Conservation (phyloP, 2,329 filamentous ascomycete genomes). For the Monosporascus sp. region DNA sequence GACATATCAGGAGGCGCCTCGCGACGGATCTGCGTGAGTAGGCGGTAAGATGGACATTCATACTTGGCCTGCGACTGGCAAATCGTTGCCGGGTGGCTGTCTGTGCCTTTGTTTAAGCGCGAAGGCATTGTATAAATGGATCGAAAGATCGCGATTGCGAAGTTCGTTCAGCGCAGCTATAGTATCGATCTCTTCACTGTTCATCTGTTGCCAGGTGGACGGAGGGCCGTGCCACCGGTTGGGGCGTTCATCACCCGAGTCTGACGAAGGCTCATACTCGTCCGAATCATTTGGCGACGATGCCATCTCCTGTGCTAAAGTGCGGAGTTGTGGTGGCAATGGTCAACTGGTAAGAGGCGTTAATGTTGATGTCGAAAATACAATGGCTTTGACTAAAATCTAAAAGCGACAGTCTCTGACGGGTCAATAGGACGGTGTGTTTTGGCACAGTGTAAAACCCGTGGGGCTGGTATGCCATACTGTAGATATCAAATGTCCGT, state of each 20-base stretch:
- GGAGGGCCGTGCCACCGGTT: conserved; percentile 68
- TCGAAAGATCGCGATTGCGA: conserved; percentile 60
- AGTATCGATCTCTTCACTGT: conserved; percentile 56
- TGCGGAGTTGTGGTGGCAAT: neutral
- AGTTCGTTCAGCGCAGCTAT: conserved; percentile 58
- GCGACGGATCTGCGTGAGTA: too few species aligned
- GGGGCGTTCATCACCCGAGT: conserved; percentile 47
- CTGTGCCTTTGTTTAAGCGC: conserved; percentile 51
- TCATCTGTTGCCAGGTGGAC: conserved; percentile 61
- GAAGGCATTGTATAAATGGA: conserved; percentile 77
- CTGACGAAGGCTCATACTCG: conserved; percentile 29
- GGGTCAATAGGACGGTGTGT: too few species aligned
- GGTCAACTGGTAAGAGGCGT: too few species aligned
- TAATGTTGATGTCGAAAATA: too few species aligned
- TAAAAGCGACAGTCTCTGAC: too few species aligned
- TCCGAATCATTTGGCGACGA: conserved; percentile 12
- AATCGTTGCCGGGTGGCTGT: conserved; percentile 2
- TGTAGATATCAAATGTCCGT: too few species aligned
- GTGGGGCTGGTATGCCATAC: too few species aligned
- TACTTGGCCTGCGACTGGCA: conserved; percentile 25
- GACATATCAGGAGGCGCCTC: too few species aligned
- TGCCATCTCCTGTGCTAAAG: conserved; percentile 11
- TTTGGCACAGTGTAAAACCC: too few species aligned
- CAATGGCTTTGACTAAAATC: too few species aligned
- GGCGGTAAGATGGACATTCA: conserved; percentile 18